Evolutionary conservation across 768 basidiomycete genomes (phyloP).

Genomic region (Atractiella rhizophila): DNA sequence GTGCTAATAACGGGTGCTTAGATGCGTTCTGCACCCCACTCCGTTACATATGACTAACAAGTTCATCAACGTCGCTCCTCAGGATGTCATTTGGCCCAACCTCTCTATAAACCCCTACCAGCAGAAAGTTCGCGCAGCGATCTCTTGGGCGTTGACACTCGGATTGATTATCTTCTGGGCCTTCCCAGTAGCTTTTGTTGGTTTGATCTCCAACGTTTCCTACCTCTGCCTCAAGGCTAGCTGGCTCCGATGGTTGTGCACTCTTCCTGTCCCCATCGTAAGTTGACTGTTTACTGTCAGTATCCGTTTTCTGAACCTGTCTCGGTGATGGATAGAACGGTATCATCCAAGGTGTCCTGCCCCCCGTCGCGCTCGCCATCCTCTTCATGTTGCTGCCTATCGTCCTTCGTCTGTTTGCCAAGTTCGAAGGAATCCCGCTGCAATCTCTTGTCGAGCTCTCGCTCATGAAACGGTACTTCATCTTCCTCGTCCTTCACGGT

Average conservation of each 20-base stretch:
- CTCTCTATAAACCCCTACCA: constrained; percentile 75
- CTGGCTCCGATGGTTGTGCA: constrained; percentile 71
- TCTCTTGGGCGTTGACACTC: constrained; percentile 50
- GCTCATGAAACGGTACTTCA: constrained; percentile 72
- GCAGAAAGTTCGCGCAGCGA: constrained; percentile 35
- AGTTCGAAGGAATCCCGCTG: constrained; percentile 75
- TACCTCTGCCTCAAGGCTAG: constrained; percentile 35
- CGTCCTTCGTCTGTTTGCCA: constrained; percentile 48
- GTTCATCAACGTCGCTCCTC: constrained; percentile 57
- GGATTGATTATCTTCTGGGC: constrained; percentile 70
- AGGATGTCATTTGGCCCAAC: constrained; percentile 80
- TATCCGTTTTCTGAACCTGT: not conserved
- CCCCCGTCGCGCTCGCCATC: constrained; percentile 62
- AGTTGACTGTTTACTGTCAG: not conserved
- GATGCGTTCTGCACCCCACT: constrained; percentile 16
- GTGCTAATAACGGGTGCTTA: too few species aligned
- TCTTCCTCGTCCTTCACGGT: constrained; percentile 69
- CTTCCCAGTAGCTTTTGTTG: constrained; percentile 68
- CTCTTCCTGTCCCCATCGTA: constrained; percentile 26
- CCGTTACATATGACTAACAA: constrained; percentile 36
- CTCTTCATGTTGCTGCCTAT: constrained; percentile 75
- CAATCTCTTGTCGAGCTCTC: constrained; percentile 59
- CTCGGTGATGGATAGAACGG: constrained; percentile 32
- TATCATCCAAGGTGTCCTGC: constrained; percentile 67
- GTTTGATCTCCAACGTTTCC: constrained; percentile 55